Percentiles rank a stretch among this genome's conserved stretches.
phyloP scores from a whole-genome alignment of 805 yeast genomes.

The Candida lessepsii region DNA sequence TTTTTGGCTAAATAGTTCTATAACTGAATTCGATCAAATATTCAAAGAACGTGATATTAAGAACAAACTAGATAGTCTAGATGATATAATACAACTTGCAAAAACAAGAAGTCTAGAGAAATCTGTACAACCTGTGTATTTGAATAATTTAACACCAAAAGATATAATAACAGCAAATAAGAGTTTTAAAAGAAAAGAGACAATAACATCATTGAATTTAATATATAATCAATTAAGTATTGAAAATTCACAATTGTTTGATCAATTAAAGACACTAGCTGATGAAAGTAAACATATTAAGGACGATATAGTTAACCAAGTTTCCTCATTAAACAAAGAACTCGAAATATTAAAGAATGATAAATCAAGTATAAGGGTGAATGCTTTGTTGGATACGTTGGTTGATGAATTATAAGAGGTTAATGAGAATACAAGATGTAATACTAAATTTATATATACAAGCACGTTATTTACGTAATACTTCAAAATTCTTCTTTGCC shows the following conservation, averaged over 20 bases:
- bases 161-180: constrained; percentile 35
- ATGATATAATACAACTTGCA: constrained; percentile 46
- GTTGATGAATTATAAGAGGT: constrained; percentile 12
- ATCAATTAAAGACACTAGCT: constrained; percentile 22
- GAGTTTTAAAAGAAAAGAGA: constrained; percentile 18
- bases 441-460: not conserved
- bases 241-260: constrained; percentile 32
- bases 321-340: constrained; percentile 23
- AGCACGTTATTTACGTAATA: not conserved
- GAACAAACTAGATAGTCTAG: constrained; percentile 45
- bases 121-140: constrained; percentile 19
- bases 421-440: not conserved
- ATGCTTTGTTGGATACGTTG: constrained; percentile 22
- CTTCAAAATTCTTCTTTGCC: constrained; percentile 37
- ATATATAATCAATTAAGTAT: constrained; percentile 36
- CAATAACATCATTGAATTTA: constrained; percentile 29
- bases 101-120: constrained; percentile 24
- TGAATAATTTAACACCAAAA: constrained; percentile 30
- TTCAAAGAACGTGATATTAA: constrained; percentile 48
- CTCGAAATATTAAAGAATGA: constrained; percentile 19
- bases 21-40: constrained; percentile 54
- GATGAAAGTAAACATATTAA: constrained; percentile 21
- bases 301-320: constrained; percentile 21
- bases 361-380: constrained; percentile 20
- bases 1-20: constrained; percentile 50